Percentiles rank a stretch among this genome's conserved stretches.
Evolutionary conservation across 495 filamentous ascomycete genomes (phyloP).

Genomic region (Clavariopsis aquatica): DNA sequence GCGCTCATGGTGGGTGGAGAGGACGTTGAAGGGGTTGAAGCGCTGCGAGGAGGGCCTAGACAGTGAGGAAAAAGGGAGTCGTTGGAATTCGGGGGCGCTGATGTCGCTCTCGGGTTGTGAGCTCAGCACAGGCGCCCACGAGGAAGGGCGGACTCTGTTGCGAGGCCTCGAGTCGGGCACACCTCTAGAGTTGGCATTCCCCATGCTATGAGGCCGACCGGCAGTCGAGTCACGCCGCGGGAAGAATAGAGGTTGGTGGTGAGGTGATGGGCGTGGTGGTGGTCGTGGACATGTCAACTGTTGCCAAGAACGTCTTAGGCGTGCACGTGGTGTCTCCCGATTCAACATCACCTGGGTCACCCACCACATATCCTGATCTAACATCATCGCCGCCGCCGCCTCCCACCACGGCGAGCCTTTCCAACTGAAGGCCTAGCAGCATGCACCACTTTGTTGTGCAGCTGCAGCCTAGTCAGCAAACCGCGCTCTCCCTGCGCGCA

Average conservation of each 20-base stretch:
- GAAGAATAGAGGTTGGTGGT: conserved; percentile 1
- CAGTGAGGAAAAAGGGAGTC: background rate
- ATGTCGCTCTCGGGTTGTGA: background rate
- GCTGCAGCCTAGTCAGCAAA: conserved; percentile 26
- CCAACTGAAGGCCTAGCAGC: conserved; percentile 1
- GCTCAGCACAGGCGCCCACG: conserved; percentile 28
- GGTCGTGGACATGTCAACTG: conserved; percentile 5
- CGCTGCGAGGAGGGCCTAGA: conserved; percentile 16
- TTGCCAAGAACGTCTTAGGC: background rate
- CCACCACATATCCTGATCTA: background rate
- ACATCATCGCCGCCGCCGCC: background rate
- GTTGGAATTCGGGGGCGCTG: conserved; percentile 23
- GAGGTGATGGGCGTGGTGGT: background rate
- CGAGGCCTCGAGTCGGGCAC: conserved; percentile 18
- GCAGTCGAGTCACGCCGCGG: conserved; percentile 12
- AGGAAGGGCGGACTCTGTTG: conserved; percentile 23
- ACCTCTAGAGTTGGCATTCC: conserved; percentile 37
- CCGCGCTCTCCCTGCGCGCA: conserved; percentile 30
- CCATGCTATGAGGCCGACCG: conserved; percentile 24
- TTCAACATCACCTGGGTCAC: background rate
- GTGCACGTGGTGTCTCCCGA: background rate
- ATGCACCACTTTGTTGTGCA: conserved; percentile 37
- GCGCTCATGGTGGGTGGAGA: conserved; percentile 20
- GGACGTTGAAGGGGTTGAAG: conserved; percentile 27
- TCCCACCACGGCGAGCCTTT: background rate